Evolutionary conservation across 108 stramenopile species (phyloP), one percentile per base, ranked within the genome.

Genomic region (Fragilaria crotonensis): DNA sequence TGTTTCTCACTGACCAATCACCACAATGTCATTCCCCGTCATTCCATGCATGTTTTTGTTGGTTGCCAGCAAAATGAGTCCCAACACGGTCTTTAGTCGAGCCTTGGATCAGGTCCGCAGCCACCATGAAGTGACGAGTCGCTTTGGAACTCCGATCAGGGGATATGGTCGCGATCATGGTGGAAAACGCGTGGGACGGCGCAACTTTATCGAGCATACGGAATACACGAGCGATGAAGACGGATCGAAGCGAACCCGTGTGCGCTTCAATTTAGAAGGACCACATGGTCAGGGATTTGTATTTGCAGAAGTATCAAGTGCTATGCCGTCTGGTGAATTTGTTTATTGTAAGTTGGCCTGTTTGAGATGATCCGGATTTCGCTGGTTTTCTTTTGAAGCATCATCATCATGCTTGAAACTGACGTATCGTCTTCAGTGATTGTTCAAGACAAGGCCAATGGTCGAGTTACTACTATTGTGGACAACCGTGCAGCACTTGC

Each of bases 121-220:
- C 18, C 52, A 93, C 63, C 60, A 67, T 9, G 73, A 92, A 59
- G 89, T 95, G 28, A 57, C 61, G 33, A 79, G 79, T 30, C 78
- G 80, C 33, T 97, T 86, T 67, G 96, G 96, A 17, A 85, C 88
- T 4, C 54, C 64, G 0, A 57, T 97, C 63, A 96, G 95, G 66
- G 92, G 73, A n/a, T 97, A 95, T 68, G 96, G 96, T 3, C 72
- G 90, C 30, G 96, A 96, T 81, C 85, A 87, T 57, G 91, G 93
- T 54, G 92, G 94, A 5, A 88, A 89, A 63, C 93, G 94, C 7
- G 96, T 96, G 66, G 96, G 96, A 23, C 82, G 96, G 7, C 77
- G 96, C 7, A 96, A 96, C 64, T 96, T 95, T 62, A 81, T 97
- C 31, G 94, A 97, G 63, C 93, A 95, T 70, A 90, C 93, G 26